Evolutionary conservation across 331 rosid species (phyloP).

Genomic region (Pyracantha coccinea): DNA sequence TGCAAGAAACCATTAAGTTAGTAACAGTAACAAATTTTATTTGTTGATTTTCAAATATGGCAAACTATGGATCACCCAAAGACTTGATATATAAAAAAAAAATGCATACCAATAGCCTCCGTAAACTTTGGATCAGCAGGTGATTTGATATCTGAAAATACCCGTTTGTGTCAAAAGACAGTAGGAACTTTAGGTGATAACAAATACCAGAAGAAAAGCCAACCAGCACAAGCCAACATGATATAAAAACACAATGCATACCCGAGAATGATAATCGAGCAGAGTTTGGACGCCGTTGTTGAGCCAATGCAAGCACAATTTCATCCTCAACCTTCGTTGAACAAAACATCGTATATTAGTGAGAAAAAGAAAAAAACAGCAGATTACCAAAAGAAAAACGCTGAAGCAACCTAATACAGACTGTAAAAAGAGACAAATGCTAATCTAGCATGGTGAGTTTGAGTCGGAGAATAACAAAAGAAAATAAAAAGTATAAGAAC

Average conservation of each 20-base stretch:
- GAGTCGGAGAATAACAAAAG: background rate
- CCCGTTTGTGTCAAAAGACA: background rate
- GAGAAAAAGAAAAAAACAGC: background rate
- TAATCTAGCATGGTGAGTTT: background rate
- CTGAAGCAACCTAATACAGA: background rate
- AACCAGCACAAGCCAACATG: background rate
- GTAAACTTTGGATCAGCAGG: conserved; percentile 80
- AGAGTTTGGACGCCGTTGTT: conserved; percentile 80
- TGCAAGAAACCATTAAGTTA: conserved; percentile 29
- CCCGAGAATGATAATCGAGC: conserved; percentile 65
- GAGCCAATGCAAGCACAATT: conserved; percentile 77
- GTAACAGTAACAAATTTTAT: background rate
- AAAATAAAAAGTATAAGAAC: background rate
- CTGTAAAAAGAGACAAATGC: conserved; percentile 3
- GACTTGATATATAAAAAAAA: background rate
- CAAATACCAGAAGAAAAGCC: background rate
- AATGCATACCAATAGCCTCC: conserved; percentile 83
- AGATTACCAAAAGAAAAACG: background rate
- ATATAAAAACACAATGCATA: conserved; percentile 11
- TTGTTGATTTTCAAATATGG: background rate
- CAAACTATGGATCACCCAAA: background rate
- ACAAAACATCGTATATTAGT: conserved; percentile 5
- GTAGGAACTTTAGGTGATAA: background rate
- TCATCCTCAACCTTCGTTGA: conserved; percentile 72
- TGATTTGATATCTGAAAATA: conserved; percentile 71